phyloP scores from a whole-genome alignment of 2,329 filamentous ascomycete genomes.

The Ophiostoma quercus region DNA sequence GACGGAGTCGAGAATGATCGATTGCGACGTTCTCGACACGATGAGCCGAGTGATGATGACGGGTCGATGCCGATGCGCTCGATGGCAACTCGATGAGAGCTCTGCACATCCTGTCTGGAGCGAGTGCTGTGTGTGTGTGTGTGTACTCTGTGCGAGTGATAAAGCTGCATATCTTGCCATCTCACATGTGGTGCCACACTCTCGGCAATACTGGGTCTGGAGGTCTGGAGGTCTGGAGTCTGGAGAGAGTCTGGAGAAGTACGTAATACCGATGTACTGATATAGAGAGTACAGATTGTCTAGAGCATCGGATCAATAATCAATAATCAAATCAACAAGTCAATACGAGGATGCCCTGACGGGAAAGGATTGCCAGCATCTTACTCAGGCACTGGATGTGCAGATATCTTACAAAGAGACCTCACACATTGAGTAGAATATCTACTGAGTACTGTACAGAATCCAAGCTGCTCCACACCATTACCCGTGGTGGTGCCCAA shows the following conservation, averaged over 20 bases:
- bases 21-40: background rate
- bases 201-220: background rate
- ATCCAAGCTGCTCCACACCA: slow-evolving; percentile 18
- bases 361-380: background rate
- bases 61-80: background rate
- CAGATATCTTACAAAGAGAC: background rate
- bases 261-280: background rate
- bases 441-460: background rate
- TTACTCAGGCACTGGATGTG: background rate
- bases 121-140: background rate
- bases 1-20: background rate
- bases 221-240: too few species aligned
- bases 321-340: background rate
- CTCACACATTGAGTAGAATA: background rate
- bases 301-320: background rate
- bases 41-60: slow-evolving; percentile 1
- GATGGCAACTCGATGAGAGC: slow-evolving; percentile 1
- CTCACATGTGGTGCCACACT: background rate
- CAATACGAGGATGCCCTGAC: background rate
- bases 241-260: background rate
- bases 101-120: background rate
- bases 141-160: background rate
- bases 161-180: background rate
- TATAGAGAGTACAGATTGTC: background rate
- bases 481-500: slow-evolving; percentile 22